A percentile compares a stretch with the other conserved stretches of the same genome.
phyloP scores from a whole-genome alignment of 2,329 filamentous ascomycete species.

The Pseudogymnoascus verrucosus region DNA sequence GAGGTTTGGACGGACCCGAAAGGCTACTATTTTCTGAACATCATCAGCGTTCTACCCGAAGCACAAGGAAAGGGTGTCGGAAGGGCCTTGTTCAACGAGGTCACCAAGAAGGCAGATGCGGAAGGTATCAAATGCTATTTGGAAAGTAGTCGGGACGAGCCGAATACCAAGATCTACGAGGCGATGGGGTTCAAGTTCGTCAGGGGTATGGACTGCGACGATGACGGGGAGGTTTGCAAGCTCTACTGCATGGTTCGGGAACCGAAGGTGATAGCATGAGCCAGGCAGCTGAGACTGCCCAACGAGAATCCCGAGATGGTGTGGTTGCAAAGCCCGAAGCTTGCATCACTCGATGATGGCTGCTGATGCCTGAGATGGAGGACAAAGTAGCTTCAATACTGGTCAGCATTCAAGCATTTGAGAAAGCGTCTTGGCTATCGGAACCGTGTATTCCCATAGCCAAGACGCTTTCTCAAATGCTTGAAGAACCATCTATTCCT shows the following conservation, averaged over 20 bases:
- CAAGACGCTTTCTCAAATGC: too few relatives aligned
- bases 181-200: conserved; percentile 59
- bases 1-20: conserved; percentile 56
- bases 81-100: conserved; percentile 52
- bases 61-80: conserved; percentile 61
- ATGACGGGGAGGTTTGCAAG: conserved; percentile 48
- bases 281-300: not conserved
- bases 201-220: conserved; percentile 59
- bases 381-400: not conserved
- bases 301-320: not conserved
- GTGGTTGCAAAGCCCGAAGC: not conserved
- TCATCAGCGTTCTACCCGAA: conserved; percentile 59
- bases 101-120: conserved; percentile 54
- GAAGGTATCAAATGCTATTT: conserved; percentile 61
- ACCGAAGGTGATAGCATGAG: conserved; percentile 21
- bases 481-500: not conserved
- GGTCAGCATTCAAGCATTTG: not conserved
- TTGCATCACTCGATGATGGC: not conserved
- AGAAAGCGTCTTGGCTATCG: too few relatives aligned
- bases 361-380: not conserved
- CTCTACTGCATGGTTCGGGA: conserved; percentile 43
- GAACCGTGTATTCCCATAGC: too few relatives aligned
- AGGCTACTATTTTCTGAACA: conserved; percentile 72
- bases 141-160: conserved; percentile 59
- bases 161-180: conserved; percentile 64